Base-by-base conservation (phyloP, 768 basidiomycete genomes). In the Serendipita sp. region DNA sequence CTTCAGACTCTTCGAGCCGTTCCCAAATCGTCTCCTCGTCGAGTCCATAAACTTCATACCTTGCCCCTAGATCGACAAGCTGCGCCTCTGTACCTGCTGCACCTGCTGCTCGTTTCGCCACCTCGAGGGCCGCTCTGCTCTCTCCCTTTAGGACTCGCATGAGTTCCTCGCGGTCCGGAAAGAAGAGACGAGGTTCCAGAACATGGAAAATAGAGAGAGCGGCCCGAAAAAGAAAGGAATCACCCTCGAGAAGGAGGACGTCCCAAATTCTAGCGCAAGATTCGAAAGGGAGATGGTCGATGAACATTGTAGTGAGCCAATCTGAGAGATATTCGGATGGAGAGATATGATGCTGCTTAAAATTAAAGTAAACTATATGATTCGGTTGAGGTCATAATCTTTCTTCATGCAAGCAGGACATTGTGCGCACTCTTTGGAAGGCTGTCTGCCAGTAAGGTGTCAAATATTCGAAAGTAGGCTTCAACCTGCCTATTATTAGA, bases 401-500 rank as follows among this genome's bases (percentile, higher is more conserved):
- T 50, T 50, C n/a, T 5, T 50, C n/a, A 28, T 11, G 53, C 28
- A 58, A 3, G 24, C 17, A 24, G 1, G 26, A 62, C 42, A 63
- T 26, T 17, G 45, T 34, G 66, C 82, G 70, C 68, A 94, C 90
- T 85, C 74, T 92, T 92, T 0, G 92, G 92, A 90, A 95, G 92
- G 30, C 85, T 83, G 71, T 95, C 92, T 17, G 92, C 92, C 31
- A 94, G 78, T 24, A 94, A 71, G 0, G 92, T 94, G 70, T 94
- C 92, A 66, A 95, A 95, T 69, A 94, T 92, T 68, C 90, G 82
- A 74, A 90, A 92, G 72, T 94, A 94, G 3, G 88, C 91, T 71
- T 93, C 90, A 60, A 89, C 83, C 91, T 92, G 71, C 60, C 53
- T 44, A 31, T 61, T 65, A 44, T 43, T 61, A 63, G 48, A 38